These are phyloP conservation scores for Podospora appendiculata DNA, from an alignment of 495 filamentous ascomycete species.

Conservation along the genomic window DNA sequence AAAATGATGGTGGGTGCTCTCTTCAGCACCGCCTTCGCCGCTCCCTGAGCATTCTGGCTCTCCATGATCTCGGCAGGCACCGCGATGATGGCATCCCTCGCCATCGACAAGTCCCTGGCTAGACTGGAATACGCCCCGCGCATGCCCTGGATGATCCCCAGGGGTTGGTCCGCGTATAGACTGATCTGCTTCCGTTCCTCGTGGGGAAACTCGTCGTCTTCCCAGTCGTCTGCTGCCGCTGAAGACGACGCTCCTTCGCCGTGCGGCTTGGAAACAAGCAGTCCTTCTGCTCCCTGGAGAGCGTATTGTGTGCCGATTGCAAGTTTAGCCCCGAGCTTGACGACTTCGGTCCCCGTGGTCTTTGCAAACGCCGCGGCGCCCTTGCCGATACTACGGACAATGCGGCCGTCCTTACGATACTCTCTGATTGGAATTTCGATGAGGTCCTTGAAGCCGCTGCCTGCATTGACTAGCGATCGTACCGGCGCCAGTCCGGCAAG, in stretches of 20 bases:
- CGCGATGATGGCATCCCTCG: slow-evolving; percentile 88
- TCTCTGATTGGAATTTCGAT: slow-evolving; percentile 85
- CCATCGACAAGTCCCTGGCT: slow-evolving; percentile 74
- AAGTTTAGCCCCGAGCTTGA: slow-evolving; percentile 88
- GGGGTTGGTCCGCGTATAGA: slow-evolving; percentile 86
- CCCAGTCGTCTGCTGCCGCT: slow-evolving; percentile 40
- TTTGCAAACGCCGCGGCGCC: slow-evolving; percentile 83
- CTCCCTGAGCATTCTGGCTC: slow-evolving; percentile 72
- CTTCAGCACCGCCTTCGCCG: slow-evolving; percentile 69
- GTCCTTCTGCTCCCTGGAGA: slow-evolving; percentile 77
- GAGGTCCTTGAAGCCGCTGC: slow-evolving; percentile 74
- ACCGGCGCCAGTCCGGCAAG: slow-evolving; percentile 87
- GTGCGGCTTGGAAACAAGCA: slow-evolving; percentile 48
- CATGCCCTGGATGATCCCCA: slow-evolving; percentile 79
- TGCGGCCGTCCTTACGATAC: slow-evolving; percentile 87
- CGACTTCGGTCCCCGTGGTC: slow-evolving; percentile 83
- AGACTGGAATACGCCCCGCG: slow-evolving; percentile 73
- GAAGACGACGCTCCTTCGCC: slow-evolving; percentile 14
- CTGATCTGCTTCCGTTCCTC: slow-evolving; percentile 68
- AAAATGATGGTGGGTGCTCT: slow-evolving; percentile 86
- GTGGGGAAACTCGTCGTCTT: slow-evolving; percentile 50
- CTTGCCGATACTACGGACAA: slow-evolving; percentile 86
- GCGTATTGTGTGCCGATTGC: slow-evolving; percentile 91
- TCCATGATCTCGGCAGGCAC: slow-evolving; percentile 89
- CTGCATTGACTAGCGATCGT: slow-evolving; percentile 82